Evolutionary conservation across 805 yeast genomes (phyloP).

Genomic region (Teunomyces stri): DNA sequence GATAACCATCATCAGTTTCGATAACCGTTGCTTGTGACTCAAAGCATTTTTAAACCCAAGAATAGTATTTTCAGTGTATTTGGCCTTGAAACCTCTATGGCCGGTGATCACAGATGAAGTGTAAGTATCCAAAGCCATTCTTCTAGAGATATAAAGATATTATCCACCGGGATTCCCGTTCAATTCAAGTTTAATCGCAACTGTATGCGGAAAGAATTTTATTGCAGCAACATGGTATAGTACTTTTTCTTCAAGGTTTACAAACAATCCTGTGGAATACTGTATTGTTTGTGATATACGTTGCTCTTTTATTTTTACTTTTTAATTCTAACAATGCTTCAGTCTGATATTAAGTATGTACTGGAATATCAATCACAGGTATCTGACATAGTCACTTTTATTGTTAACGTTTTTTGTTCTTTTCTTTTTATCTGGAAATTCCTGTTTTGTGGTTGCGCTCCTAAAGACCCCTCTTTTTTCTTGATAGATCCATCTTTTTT

Average conservation of each 20-base stretch:
- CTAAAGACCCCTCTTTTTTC: background rate
- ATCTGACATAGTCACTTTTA: background rate
- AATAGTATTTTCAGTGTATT: constrained; percentile 40
- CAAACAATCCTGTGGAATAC: background rate
- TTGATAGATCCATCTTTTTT: too few relatives aligned
- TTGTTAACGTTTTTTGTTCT: background rate
- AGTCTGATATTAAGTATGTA: too few relatives aligned
- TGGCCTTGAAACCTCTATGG: constrained; percentile 43
- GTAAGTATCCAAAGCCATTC: constrained; percentile 4
- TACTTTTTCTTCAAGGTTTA: background rate
- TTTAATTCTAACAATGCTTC: too few relatives aligned
- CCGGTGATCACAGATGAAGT: constrained; percentile 34
- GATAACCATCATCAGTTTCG: constrained; percentile 45
- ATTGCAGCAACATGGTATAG: background rate
- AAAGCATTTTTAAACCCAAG: constrained; percentile 36
- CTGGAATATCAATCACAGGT: too few relatives aligned
- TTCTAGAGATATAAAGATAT: background rate
- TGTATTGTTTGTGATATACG: too few relatives aligned
- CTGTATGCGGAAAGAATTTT: background rate
- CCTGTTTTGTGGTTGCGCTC: background rate
- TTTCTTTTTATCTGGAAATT: background rate
- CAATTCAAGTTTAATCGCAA: background rate
- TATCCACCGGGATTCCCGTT: background rate
- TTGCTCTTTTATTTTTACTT: too few relatives aligned
- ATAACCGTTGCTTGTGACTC: constrained; percentile 36